Evolutionary conservation across 768 basidiomycete species (phyloP), one percentile per base, ranked within the genome.

Genomic region (Psilocybe subaeruginosa): DNA sequence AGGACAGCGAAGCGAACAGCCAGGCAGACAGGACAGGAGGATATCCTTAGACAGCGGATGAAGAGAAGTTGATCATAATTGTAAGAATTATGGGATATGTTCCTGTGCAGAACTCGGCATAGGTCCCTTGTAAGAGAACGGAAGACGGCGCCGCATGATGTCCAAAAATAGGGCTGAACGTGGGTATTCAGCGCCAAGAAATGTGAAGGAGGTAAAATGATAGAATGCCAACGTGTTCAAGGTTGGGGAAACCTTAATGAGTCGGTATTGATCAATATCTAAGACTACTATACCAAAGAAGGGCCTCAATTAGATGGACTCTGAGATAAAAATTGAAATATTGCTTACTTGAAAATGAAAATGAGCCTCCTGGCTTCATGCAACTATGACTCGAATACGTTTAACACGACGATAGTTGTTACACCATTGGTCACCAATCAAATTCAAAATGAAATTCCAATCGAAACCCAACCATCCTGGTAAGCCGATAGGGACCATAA

Each of bases 91-190:
- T 16, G 35, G 51, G 51, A 17, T 35, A 31, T 16, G 51, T 53
- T 53, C 51, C 51, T 53, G 33, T 35, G 51, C 51, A 53, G 51
- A 35, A 6, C 8, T 53, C 51, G 51, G 51, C 51, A 35, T 53
- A 4, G 16, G 6, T 1, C 2, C 29, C 3, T 3, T 35, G 30
- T 30, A 9, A 8, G 5, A 9, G 33, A 53, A 33, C 14, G 30
- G n/a, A 17, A 4, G 50, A 8, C 51, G 16, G 51, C 33, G 31
- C 5, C 14, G n/a, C 12, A 37, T 4, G n/a, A 33, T n/a, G 30
- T 5, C 27, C 51, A 53, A 23, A 53, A 53, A 53, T 37, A 19
- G n/a, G 16, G 16, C 11, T 53, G 31, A 30, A 53, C 33, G 51
- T 51, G 47, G 47, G 27, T 27, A 49, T 49, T n/a, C 19, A 23